Base-by-base conservation (phyloP, 2,329 filamentous ascomycete genomes). In the Lachnum nothofagi region DNA sequence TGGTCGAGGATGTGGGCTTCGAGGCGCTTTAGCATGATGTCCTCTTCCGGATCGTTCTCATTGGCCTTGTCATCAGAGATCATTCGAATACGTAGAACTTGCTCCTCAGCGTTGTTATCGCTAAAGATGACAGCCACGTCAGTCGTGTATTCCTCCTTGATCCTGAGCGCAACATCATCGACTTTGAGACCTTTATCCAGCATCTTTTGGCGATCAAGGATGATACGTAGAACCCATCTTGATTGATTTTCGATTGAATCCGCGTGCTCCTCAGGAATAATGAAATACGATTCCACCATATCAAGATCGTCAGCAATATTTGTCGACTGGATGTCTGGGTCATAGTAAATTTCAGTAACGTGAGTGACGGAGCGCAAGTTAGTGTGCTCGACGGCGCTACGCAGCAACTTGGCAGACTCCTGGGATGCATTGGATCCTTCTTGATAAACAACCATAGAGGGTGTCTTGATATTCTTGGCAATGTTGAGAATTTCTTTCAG, bases 401-500 rank as follows among this genome's bases (percentile, higher is more conserved):
- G 89, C 56, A 98, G 76, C 42, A 77, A 76, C 75, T 94, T 97
- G 43, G 89, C 91, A 48, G 82, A 77, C 44, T 94, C 86, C 66
- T 95, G 88, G 50, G 80, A 81, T 33, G 77, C 79, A 53, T 79
- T 74, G 8, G 75, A 68, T 22, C 78, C 76, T 44, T 85, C 76
- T 60, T 95, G 80, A 65, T 90, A 95, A 29, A 98, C 89, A 53
- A 87, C 85, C 91, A 98, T 97, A 44, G 89, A 91, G 2, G 93
- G 93, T 0, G 93, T 98, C 77, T 97, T 98, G 75, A 98, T 96
- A 70, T 97, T 94, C 60, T 86, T 91, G 0, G 94, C 93, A 51
- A 98, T 83, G 68, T 98, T 98, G 49, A 98, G 78, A 82, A 98
- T 98, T 74, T 98, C 93, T 79, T 98, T 98, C 42, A 98, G 81